These are phyloP conservation scores for Geopyxis carbonaria DNA, from an alignment of 495 filamentous ascomycete species.

Conservation along the genomic window DNA sequence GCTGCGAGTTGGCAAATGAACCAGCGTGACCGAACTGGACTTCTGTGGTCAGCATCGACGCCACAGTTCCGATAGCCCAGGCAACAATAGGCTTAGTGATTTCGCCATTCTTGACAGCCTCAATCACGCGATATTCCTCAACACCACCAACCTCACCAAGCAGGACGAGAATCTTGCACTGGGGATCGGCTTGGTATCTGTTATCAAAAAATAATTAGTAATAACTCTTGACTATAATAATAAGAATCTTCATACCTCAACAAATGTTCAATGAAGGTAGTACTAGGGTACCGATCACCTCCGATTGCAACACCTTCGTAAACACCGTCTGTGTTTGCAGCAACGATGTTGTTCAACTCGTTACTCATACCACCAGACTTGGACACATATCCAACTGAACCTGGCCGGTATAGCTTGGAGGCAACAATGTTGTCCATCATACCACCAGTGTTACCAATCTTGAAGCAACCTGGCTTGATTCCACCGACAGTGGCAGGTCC, in stretches of 20 bases:
- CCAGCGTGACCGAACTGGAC: slow-evolving; percentile 98
- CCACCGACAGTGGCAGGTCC: slow-evolving; percentile 96
- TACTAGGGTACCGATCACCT: slow-evolving; percentile 95
- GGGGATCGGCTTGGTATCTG: slow-evolving; percentile 77
- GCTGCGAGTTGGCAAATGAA: slow-evolving; percentile 95
- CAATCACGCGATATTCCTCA: slow-evolving; percentile 98
- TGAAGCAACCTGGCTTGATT: slow-evolving; percentile 97
- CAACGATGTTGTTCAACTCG: slow-evolving; percentile 98
- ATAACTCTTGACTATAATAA: too few species aligned
- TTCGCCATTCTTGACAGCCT: slow-evolving; percentile 79
- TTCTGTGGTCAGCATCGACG: slow-evolving; percentile 99
- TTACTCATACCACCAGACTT: slow-evolving; percentile 99
- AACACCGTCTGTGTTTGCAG: slow-evolving; percentile 87
- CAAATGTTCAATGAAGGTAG: slow-evolving; percentile 97
- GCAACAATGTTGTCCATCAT: slow-evolving; percentile 99
- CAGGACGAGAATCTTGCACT: slow-evolving; percentile 90
- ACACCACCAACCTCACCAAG: slow-evolving; percentile 98
- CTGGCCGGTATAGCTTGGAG: slow-evolving; percentile 98
- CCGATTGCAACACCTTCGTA: slow-evolving; percentile 98
- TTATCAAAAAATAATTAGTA: too few species aligned
- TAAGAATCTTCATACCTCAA: slow-evolving; percentile 50
- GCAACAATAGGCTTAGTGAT: slow-evolving; percentile 98
- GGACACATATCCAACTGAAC: slow-evolving; percentile 96
- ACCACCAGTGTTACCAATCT: slow-evolving; percentile 99
- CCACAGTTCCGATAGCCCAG: slow-evolving; percentile 98